Evolutionary conservation across 2,329 filamentous ascomycete species (phyloP), one percentile per base, ranked within the genome.

Genomic region (Escovopsis sp.): DNA sequence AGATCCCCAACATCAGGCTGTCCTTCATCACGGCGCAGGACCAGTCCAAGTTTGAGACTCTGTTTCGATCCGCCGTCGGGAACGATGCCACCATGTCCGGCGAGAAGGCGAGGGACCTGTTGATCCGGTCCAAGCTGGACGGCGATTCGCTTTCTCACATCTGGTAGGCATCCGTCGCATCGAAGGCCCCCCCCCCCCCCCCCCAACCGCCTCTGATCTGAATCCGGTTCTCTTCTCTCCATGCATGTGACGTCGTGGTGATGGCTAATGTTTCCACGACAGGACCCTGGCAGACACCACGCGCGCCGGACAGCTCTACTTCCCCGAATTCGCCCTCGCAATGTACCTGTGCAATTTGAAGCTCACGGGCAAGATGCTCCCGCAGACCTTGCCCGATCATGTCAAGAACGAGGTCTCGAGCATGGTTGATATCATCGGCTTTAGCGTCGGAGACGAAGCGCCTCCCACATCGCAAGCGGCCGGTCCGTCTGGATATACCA

Each of bases 371-470:
- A 94, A 93, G 58, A 66, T 77, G 1, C 59, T 98, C 17, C 90
- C 90, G 0, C 52, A 67, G 2, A 57, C 53, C 5, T 66, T 98
- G 9, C 90, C 90, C 0, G 86, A 94, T 23, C 79, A 75, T 39
- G 78, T 98, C 44, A 81, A 77, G 62, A 98, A 98, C 49, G 90
- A 98, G 57, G 90, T 98, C 14, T 96, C 88, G 4, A 94, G 90
- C 59, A 96, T 98, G 87, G 90, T 98, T 28, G 90, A 98, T 53
- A 98, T 98, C 38, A 98, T 98, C 52, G 94, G 86, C 40, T 98
- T 98, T 54, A 85, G 79, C 46, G 72, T 94, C 17, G 76, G 74
- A 1, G 90, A 98, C 44, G 79, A 88, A 19, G 63, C 61, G 5
- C 51, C 53, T 28, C 59, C 69, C 15, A 57, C 68, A n/a, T 60